These are phyloP conservation scores for Trebouxia sp. DNA, from an alignment of 139 green algal species.

Conservation along the genomic window DNA sequence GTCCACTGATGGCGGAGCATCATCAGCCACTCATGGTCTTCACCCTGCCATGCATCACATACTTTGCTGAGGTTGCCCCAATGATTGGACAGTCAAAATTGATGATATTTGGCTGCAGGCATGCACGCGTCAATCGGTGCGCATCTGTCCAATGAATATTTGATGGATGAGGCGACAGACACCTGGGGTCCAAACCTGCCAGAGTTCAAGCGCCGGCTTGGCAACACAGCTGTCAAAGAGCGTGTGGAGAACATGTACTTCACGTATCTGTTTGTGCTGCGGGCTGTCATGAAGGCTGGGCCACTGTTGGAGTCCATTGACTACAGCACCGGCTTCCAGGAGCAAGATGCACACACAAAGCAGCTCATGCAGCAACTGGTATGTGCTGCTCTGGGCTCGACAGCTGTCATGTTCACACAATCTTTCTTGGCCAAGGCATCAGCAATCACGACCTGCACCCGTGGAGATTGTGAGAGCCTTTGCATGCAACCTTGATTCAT, in stretches of 20 bases:
- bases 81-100: no score
- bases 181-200: constrained; percentile 77
- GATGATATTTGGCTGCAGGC: constrained; percentile 48
- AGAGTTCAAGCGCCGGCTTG: constrained; percentile 73
- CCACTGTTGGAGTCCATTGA: constrained; percentile 62
- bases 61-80: no score
- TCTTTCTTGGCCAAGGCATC: no score
- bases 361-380: constrained; percentile 66
- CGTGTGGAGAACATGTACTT: constrained; percentile 95
- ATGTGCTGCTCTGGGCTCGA: constrained; percentile 1
- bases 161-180: constrained; percentile 54
- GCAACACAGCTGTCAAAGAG: constrained; percentile 48
- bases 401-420: no score
- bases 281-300: constrained; percentile 80
- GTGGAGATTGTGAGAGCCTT: no score
- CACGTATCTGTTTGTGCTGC: constrained; percentile 89
- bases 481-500: no score
- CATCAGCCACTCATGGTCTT: no score
- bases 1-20: no score
- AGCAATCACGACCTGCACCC: no score
- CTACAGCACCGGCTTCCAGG: constrained; percentile 66
- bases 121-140: constrained; percentile 93
- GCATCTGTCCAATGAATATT: constrained; percentile 82
- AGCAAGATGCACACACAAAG: constrained; percentile 67
- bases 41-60: no score